Percentiles rank a stretch among this genome's conserved stretches.
phyloP scores from a whole-genome alignment of 106 monocot species.

The Iris macrosiphon region DNA sequence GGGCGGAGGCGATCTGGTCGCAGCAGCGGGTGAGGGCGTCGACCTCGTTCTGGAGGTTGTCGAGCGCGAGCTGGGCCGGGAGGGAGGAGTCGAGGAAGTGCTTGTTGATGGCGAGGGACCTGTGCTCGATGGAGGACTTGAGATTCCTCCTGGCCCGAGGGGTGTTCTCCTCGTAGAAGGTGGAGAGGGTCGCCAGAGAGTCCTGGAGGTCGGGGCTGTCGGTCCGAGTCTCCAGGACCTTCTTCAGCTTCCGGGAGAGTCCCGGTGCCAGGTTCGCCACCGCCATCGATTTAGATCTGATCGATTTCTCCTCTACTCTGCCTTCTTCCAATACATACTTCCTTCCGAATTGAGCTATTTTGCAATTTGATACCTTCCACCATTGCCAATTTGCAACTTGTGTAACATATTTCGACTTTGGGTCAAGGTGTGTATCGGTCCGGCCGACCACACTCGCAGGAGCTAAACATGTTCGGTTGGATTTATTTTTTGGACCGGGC shows the following conservation, averaged over 20 bases:
- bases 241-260: constrained; percentile 80
- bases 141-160: constrained; percentile 78
- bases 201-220: constrained; percentile 80
- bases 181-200: constrained; percentile 76
- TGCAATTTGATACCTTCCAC: too few species aligned
- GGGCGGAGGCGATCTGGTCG: constrained; percentile 70
- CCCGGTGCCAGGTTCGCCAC: constrained; percentile 53
- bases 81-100: constrained; percentile 88
- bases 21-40: constrained; percentile 66
- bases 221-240: constrained; percentile 88
- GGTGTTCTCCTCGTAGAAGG: constrained; percentile 89
- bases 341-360: too few species aligned
- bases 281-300: constrained; percentile 12
- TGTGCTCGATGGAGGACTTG: constrained; percentile 85
- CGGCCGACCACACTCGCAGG: too few species aligned
- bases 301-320: too few species aligned
- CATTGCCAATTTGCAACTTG: too few species aligned
- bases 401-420: too few species aligned
- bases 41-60: constrained; percentile 72
- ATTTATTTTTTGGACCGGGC: too few species aligned
- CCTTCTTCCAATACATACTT: too few species aligned
- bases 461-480: too few species aligned
- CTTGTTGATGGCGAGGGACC: constrained; percentile 76
- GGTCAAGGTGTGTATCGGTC: too few species aligned
- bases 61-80: constrained; percentile 69